These are phyloP conservation scores for Dichomitus squalens DNA, from an alignment of 1,284 basidiomycete species.

Conservation along the genomic window DNA sequence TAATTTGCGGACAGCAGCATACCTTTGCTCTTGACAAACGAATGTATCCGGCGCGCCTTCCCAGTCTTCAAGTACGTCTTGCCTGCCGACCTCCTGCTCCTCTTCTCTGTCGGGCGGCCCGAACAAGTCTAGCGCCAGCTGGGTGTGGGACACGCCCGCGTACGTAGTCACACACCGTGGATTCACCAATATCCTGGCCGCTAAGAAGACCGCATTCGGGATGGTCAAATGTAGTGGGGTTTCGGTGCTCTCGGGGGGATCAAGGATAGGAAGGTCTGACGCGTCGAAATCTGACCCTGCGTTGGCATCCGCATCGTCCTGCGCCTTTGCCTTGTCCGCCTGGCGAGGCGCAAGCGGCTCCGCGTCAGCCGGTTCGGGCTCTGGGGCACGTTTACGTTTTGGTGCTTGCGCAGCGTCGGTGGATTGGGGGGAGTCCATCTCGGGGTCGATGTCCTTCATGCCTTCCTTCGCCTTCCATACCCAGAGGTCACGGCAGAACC, in stretches of 20 bases:
- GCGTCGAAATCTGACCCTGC: constrained; percentile 89
- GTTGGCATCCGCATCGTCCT: constrained; percentile 71
- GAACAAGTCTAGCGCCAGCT: constrained; percentile 89
- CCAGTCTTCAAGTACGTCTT: constrained; percentile 91
- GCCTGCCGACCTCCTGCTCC: constrained; percentile 52
- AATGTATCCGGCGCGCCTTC: constrained; percentile 92
- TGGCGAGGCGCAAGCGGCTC: constrained; percentile 36
- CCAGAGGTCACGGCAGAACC: constrained; percentile 96
- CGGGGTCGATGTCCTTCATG: constrained; percentile 47
- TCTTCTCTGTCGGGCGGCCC: constrained; percentile 67
- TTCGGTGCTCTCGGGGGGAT: constrained; percentile 35
- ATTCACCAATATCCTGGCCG: constrained; percentile 90
- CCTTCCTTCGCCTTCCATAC: constrained; percentile 78
- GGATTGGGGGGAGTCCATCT: constrained; percentile 17
- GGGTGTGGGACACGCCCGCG: constrained; percentile 92
- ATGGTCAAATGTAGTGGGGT: constrained; percentile 56
- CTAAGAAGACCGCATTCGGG: constrained; percentile 86
- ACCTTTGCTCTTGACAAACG: constrained; percentile 95
- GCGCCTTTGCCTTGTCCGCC: constrained; percentile 24
- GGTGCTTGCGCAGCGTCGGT: constrained; percentile 18
- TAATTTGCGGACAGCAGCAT: no score
- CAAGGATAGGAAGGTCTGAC: constrained; percentile 47
- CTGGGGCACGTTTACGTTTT: constrained; percentile 22
- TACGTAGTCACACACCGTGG: constrained; percentile 96
- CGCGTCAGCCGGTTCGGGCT: constrained; percentile 5